These are phyloP conservation scores for Prunus kanzakura DNA, from an alignment of 306 rosid genomes.

Conservation along the genomic window DNA sequence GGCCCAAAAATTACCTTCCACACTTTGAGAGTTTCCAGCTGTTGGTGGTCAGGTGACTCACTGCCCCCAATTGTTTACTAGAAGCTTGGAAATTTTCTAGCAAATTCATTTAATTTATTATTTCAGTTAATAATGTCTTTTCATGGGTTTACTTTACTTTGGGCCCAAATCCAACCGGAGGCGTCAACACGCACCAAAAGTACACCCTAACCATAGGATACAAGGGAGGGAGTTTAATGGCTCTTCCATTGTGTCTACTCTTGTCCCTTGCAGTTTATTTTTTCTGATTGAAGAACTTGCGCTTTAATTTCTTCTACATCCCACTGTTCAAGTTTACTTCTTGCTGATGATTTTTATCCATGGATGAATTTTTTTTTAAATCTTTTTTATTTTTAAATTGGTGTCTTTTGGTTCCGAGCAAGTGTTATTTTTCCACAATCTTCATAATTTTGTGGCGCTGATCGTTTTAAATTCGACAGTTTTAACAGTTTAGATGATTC, in stretches of 20 bases:
- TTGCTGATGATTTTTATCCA: background rate
- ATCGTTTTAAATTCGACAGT: no score
- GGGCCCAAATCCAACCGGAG: background rate
- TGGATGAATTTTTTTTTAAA: no score
- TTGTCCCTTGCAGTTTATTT: background rate
- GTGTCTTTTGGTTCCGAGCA: background rate
- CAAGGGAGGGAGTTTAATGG: background rate
- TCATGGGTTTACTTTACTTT: background rate
- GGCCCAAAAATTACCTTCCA: conserved; percentile 7
- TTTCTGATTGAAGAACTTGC: background rate
- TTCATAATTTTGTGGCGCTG: fast-evolving
- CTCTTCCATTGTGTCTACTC: background rate
- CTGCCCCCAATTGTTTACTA: background rate
- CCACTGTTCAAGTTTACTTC: background rate
- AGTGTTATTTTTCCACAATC: background rate
- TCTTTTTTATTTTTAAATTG: background rate
- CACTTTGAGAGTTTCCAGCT: background rate
- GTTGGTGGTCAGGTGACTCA: background rate
- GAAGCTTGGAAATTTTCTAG: background rate
- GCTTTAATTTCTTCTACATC: background rate
- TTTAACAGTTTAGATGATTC: no score
- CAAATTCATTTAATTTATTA: background rate
- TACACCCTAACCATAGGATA: background rate
- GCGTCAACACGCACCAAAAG: background rate
- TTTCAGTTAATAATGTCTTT: background rate